Conservation (phyloP, 2,329 filamentous ascomycete genomes). For the Fusarium irregulare region DNA sequence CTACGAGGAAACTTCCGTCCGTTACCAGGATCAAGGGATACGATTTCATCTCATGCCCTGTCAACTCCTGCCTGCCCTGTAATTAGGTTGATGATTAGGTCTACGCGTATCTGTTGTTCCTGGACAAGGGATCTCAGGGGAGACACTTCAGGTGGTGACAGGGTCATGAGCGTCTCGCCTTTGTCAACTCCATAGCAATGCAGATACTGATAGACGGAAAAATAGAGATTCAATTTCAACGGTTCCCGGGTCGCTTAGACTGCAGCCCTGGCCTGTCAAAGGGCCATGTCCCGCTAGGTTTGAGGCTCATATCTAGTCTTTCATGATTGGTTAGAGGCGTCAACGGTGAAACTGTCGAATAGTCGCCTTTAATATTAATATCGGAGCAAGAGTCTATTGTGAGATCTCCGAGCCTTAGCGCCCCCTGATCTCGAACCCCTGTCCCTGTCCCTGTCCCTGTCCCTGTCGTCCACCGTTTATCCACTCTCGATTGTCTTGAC, state of each 20-base stretch:
- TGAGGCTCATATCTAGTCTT: constrained; percentile 35
- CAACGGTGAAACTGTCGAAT: constrained; percentile 31
- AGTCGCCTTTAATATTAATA: constrained; percentile 25
- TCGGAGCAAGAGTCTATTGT: constrained; percentile 21
- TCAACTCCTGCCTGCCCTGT: neutral
- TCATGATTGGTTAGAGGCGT: constrained; percentile 25
- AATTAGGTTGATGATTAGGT: neutral
- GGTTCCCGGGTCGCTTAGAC: constrained; percentile 8
- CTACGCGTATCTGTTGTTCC: neutral
- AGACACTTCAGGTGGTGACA: neutral
- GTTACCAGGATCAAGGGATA: neutral
- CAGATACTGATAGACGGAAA: constrained; percentile 41
- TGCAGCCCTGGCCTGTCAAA: constrained; percentile 20
- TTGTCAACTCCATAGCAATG: constrained; percentile 25
- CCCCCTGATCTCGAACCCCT: neutral
- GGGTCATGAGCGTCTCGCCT: constrained; percentile 14
- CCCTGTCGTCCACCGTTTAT: neutral
- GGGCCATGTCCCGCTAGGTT: constrained; percentile 15
- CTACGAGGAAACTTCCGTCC: constrained; percentile 10
- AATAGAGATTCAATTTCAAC: constrained; percentile 29
- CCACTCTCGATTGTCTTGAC: neutral
- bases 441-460: neutral
- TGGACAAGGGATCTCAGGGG: neutral
- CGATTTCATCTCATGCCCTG: constrained; percentile 1
- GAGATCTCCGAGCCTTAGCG: neutral